Conservation (phyloP, 139 green algal genomes). For the Chlorella sp. region DNA sequence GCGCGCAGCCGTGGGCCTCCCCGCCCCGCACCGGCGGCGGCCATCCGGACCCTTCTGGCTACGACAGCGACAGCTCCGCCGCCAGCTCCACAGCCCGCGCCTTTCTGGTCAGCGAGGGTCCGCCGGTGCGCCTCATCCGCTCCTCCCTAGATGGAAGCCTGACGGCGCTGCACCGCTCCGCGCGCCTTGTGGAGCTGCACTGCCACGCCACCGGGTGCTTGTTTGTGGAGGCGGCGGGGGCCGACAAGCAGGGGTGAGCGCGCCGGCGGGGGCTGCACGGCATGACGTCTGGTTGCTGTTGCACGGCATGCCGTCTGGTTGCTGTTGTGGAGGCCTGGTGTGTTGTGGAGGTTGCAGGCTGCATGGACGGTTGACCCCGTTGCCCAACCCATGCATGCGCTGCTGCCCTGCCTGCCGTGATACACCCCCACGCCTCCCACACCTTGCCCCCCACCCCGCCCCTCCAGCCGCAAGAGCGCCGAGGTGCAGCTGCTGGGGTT, state of each 20-base stretch:
- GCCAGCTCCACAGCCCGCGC: constrained; percentile 18
- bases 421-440: background rate
- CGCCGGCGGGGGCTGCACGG: background rate
- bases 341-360: background rate
- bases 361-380: background rate
- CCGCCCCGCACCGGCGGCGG: background rate
- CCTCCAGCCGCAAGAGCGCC: constrained; percentile 3
- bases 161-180: constrained; percentile 33
- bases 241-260: constrained; percentile 27
- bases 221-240: constrained; percentile 33
- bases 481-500: constrained; percentile 33
- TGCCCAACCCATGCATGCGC: background rate
- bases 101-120: constrained; percentile 34
- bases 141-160: constrained; percentile 28
- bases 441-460: background rate
- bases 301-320: background rate
- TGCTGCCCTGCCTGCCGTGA: background rate
- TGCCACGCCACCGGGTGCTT: constrained; percentile 35
- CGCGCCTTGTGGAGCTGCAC: constrained; percentile 29
- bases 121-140: constrained; percentile 28
- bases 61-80: background rate
- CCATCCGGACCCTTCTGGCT: background rate
- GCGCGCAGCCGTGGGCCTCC: background rate
- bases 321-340: background rate
- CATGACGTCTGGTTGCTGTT: background rate